Conservation (phyloP, 73 alveolate species). For the Strombidium stylifer region DNA sequence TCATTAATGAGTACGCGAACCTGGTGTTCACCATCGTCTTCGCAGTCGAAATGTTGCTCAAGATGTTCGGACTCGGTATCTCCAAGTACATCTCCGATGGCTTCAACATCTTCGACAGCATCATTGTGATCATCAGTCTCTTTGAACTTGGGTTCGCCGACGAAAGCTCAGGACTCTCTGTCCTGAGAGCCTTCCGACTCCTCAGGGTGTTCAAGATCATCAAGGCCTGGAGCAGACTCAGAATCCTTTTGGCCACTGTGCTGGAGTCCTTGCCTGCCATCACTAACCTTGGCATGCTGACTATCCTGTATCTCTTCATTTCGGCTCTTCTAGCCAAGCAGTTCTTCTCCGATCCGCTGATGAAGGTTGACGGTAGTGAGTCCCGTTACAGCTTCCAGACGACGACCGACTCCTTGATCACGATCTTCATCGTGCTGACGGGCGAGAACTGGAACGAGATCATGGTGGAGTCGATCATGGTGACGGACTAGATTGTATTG, state of each 20-base stretch:
- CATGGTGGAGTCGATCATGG: slow-evolving; percentile 8
- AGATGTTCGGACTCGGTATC: slow-evolving; percentile 32
- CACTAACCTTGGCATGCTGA: slow-evolving; percentile 47
- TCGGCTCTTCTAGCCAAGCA: slow-evolving; percentile 52
- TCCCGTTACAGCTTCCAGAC: slow-evolving; percentile 28
- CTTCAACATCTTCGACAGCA: slow-evolving; percentile 40
- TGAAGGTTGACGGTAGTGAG: slow-evolving; percentile 35
- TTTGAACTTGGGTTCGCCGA: slow-evolving; percentile 14
- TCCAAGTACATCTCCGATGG: slow-evolving; percentile 22
- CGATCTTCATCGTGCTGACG: slow-evolving; percentile 52
- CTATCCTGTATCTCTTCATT: slow-evolving; percentile 41
- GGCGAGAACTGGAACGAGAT: slow-evolving; percentile 72
- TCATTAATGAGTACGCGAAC: slow-evolving; percentile 17
- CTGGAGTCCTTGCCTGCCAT: slow-evolving; percentile 25
- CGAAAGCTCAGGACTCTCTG: slow-evolving; percentile 37
- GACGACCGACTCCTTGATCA: slow-evolving; percentile 22
- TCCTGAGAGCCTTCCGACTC: slow-evolving; percentile 67
- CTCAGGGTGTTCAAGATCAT: slow-evolving; percentile 57
- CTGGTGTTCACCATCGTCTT: slow-evolving; percentile 28
- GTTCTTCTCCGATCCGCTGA: slow-evolving; percentile 37
- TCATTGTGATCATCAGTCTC: slow-evolving; percentile 33
- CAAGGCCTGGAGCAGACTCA: slow-evolving; percentile 48
- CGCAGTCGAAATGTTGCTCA: slow-evolving; percentile 42
- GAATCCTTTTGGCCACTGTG: slow-evolving; percentile 24
- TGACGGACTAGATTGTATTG: slow-evolving; percentile 29